Evolutionary conservation across 1,139 yeast genomes (phyloP).

Genomic region (Hyphopichia wangnamkhiaoensis): DNA sequence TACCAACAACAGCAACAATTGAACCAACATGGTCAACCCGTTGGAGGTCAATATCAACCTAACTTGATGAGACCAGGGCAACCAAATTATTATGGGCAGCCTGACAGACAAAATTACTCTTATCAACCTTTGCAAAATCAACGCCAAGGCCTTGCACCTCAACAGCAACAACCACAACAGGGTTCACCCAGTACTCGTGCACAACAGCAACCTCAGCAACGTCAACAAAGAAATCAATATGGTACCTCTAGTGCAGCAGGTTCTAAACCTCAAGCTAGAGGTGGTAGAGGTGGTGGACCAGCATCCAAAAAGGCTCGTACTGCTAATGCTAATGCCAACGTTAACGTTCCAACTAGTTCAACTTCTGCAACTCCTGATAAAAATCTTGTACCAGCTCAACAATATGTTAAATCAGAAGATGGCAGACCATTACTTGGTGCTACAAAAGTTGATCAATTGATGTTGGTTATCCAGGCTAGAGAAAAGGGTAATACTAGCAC

Average conservation of each 20-base stretch:
- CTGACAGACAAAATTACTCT: constrained; percentile 3
- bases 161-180: constrained; percentile 4
- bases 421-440: constrained; percentile 77
- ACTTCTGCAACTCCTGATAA: constrained; percentile 8
- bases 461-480: constrained; percentile 87
- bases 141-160: constrained; percentile 3
- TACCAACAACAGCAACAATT: constrained; percentile 2
- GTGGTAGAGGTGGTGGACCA: neutral
- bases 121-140: constrained; percentile 6
- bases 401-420: constrained; percentile 50
- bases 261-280: neutral
- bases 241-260: neutral
- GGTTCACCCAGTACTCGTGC: too few relatives aligned
- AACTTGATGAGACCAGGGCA: neutral
- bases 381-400: constrained; percentile 46
- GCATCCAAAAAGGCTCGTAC: constrained; percentile 9
- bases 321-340: constrained; percentile 7
- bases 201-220: constrained; percentile 9
- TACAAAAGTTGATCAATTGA: constrained; percentile 83
- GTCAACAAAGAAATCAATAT: constrained; percentile 2
- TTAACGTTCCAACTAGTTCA: constrained; percentile 10
- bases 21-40: neutral
- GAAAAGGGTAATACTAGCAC: constrained; percentile 67
- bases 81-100: constrained; percentile 1
- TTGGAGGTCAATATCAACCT: neutral